Evolutionary conservation across 805 yeast species (phyloP).

Genomic region (Metschnikowia bowlesiae): DNA sequence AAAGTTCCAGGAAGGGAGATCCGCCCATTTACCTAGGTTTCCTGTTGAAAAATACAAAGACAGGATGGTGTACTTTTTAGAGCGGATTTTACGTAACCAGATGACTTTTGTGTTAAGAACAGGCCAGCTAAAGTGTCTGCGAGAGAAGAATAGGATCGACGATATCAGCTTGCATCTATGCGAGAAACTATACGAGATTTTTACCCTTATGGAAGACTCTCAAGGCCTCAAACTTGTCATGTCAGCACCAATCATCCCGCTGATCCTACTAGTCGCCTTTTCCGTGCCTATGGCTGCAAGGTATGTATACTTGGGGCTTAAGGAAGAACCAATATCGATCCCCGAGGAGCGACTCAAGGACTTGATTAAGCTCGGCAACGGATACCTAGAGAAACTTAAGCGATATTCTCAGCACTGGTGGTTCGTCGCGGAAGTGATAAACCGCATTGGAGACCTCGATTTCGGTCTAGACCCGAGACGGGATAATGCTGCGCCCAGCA

Average conservation of each 20-base stretch:
- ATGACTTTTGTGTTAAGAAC: conserved; percentile 14
- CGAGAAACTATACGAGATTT: conserved; percentile 7
- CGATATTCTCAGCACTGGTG: conserved; percentile 14
- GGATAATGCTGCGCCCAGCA: not conserved
- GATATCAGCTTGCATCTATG: conserved; percentile 10
- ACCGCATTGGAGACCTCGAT: conserved; percentile 6
- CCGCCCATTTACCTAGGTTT: conserved; percentile 9
- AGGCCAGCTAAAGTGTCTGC: conserved; percentile 12
- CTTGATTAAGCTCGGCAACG: conserved; percentile 2
- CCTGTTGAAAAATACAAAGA: conserved; percentile 11
- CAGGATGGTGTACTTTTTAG: conserved; percentile 12
- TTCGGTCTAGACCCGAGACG: not conserved
- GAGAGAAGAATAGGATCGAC: conserved; percentile 8
- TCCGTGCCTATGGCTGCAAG: conserved; percentile 16
- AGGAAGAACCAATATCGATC: not conserved
- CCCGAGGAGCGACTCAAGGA: conserved; percentile 2
- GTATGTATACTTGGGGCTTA: conserved; percentile 5
- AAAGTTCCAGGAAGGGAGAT: not conserved
- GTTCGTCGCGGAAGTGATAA: conserved; percentile 15
- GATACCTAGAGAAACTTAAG: conserved; percentile 9
- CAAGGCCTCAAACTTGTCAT: conserved; percentile 13
- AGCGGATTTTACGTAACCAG: conserved; percentile 11
- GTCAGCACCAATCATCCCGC: conserved; percentile 16
- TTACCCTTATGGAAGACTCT: conserved; percentile 10
- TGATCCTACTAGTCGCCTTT: conserved; percentile 14